phyloP scores from a whole-genome alignment of 352 stramenopile species.

The Pythium apleroticum region DNA sequence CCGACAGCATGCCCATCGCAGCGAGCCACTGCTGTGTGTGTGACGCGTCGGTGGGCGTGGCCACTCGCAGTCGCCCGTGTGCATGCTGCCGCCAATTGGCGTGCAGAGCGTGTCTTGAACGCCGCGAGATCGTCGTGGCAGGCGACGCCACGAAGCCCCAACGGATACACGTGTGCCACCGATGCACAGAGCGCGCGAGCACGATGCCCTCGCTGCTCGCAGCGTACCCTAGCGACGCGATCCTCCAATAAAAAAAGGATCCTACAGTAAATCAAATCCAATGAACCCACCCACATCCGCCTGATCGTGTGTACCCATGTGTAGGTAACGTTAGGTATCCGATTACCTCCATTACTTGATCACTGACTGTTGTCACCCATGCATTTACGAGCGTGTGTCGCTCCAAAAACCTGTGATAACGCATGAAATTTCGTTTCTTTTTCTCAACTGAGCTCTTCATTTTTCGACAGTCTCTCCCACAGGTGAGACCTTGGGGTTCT shows the following conservation, averaged over 20 bases:
- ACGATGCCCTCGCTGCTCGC: constrained; percentile 1
- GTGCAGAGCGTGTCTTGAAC: constrained; percentile 11
- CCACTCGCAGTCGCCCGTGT: constrained; percentile 6
- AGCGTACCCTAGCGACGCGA: not conserved
- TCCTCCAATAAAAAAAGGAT: not conserved
- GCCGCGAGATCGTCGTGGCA: constrained; percentile 3
- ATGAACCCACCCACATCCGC: not conserved
- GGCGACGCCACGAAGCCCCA: not conserved
- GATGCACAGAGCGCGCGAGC: not conserved
- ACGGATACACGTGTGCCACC: not conserved
- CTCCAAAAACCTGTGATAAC: not conserved
- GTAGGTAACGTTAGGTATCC: not conserved
- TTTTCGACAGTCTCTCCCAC: not conserved
- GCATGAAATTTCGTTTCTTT: not conserved
- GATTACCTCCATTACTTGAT: not conserved
- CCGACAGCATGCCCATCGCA: constrained; percentile 12
- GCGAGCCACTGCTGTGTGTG: constrained; percentile 19
- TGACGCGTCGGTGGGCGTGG: not conserved
- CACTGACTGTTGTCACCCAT: not conserved
- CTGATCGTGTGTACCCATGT: not conserved
- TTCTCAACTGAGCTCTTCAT: not conserved
- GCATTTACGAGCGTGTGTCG: not conserved
- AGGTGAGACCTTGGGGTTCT: too few relatives aligned
- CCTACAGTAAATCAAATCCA: not conserved
- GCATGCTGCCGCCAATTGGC: constrained; percentile 17